Evolutionary conservation across 2,329 filamentous ascomycete genomes (phyloP).

Genomic region (Nakataea oryzae): DNA sequence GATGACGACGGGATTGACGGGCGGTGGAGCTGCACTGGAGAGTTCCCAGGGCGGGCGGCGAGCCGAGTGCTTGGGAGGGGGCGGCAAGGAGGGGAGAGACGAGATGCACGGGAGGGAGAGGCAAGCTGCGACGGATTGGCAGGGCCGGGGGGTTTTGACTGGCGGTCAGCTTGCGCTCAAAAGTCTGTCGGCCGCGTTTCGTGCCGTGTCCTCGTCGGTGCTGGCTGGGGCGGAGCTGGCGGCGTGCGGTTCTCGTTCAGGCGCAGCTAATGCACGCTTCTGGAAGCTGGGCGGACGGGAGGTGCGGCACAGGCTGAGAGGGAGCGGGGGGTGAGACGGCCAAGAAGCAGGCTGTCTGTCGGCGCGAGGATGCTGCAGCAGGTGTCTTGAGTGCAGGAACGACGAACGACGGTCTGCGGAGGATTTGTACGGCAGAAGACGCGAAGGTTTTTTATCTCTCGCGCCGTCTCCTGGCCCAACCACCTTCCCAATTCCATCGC

Average conservation of each 20-base stretch:
- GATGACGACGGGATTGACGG: neutral
- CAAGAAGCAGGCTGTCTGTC: no score
- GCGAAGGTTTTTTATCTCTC: neutral
- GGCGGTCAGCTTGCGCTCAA: neutral
- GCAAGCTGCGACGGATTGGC: neutral
- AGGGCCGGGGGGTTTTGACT: neutral
- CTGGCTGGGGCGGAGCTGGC: neutral
- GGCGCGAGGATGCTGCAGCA: neutral
- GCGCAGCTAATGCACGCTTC: neutral
- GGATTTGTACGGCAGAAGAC: neutral
- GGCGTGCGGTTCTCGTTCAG: neutral
- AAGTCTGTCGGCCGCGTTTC: neutral
- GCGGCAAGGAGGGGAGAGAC: neutral
- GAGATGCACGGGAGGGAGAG: neutral
- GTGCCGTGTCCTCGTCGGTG: neutral
- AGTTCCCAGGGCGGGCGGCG: neutral
- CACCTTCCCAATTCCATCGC: neutral
- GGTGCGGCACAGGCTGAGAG: no score
- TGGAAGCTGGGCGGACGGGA: neutral
- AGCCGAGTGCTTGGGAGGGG: neutral
- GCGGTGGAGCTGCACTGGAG: neutral
- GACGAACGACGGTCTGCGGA: no score
- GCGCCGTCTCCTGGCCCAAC: neutral
- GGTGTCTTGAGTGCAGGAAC: no score
- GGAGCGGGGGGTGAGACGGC: neutral